These are phyloP conservation scores for Micractinium conductrix DNA, from an alignment of 139 green algal genomes.

Conservation along the genomic window DNA sequence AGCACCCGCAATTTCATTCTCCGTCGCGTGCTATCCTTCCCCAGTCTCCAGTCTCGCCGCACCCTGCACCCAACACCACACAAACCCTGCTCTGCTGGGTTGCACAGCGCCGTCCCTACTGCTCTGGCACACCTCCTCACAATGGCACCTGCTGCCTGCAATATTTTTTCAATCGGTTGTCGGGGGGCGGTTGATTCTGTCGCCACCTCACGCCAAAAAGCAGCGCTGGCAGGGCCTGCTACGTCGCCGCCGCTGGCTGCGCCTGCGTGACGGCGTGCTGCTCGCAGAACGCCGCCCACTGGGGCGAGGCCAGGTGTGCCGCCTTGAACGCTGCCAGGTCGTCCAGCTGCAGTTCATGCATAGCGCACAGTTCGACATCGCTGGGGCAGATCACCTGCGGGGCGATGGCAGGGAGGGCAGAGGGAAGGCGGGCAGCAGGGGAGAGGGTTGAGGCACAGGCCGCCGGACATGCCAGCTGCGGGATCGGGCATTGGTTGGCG, in stretches of 20 bases:
- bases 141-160: no score
- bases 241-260: neutral
- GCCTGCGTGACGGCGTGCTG: neutral
- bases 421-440: neutral
- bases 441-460: neutral
- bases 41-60: no score
- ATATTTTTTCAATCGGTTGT: neutral
- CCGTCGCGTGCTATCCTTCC: no score
- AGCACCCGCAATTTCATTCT: no score
- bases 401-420: neutral
- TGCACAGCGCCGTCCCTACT: no score
- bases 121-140: no score
- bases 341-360: neutral
- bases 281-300: neutral
- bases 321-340: constrained; percentile 5
- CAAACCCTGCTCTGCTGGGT: no score
- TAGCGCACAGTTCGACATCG: constrained; percentile 4
- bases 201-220: no score
- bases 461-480: no score
- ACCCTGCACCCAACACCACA: no score
- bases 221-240: no score
- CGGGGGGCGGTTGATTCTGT: neutral
- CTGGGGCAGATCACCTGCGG: constrained; percentile 15
- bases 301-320: neutral
- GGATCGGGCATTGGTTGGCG: no score